Conservation (phyloP, 2,329 filamentous ascomycete genomes). For the Lasiodiplodia sp. region DNA sequence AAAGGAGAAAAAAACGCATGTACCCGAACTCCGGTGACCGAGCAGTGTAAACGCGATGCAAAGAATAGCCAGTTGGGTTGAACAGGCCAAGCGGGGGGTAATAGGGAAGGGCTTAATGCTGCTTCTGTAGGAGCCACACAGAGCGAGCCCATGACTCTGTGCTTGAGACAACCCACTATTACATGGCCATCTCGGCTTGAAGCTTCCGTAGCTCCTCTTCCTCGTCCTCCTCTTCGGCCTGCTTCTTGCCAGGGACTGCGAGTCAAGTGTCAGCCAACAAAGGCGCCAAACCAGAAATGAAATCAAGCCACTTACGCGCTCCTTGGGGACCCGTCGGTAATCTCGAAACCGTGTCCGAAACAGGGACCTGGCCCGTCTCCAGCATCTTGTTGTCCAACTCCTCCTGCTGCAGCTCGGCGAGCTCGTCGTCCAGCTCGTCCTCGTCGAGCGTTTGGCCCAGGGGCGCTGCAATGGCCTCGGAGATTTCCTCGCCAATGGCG, state of each 20-base stretch:
- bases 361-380: slow-evolving; percentile 83
- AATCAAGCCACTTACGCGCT: slow-evolving; percentile 71
- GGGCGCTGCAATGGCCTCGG: slow-evolving; percentile 78
- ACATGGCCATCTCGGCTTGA: slow-evolving; percentile 98
- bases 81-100: background rate
- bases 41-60: slow-evolving; percentile 10
- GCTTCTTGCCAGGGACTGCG: slow-evolving; percentile 55
- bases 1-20: slow-evolving; percentile 1
- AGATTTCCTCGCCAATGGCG: slow-evolving; percentile 91
- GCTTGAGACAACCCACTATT: slow-evolving; percentile 30
- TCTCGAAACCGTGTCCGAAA: slow-evolving; percentile 77
- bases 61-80: background rate
- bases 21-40: slow-evolving; percentile 22
- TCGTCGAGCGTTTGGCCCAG: slow-evolving; percentile 80
- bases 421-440: slow-evolving; percentile 81
- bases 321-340: slow-evolving; percentile 77
- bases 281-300: background rate
- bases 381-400: slow-evolving; percentile 93
- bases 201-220: slow-evolving; percentile 92
- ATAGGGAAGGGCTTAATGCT: slow-evolving; percentile 3
- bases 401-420: slow-evolving; percentile 89
- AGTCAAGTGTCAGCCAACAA: background rate
- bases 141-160: background rate
- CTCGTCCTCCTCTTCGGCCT: slow-evolving; percentile 85
- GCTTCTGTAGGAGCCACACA: background rate